Percentiles rank a stretch among this genome's conserved stretches.
phyloP scores from a whole-genome alignment of 2,329 filamentous ascomycete species.

The Ascochyta koolunga region DNA sequence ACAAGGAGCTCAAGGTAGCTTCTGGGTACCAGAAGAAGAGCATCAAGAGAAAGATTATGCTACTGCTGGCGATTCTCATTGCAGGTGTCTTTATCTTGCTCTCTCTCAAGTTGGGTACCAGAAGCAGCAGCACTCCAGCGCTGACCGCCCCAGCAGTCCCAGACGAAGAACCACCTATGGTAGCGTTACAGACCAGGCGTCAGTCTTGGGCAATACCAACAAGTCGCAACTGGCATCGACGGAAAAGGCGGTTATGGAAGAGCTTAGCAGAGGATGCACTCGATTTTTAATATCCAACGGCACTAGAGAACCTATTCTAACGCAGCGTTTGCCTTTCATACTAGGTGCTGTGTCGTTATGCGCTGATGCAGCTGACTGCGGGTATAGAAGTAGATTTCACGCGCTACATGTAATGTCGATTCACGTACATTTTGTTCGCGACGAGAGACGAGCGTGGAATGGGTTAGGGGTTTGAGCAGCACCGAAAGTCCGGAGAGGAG shows the following conservation, averaged over 20 bases:
- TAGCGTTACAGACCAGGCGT: conserved; percentile 21
- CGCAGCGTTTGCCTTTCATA: conserved; percentile 3
- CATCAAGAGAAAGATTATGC: conserved; percentile 89
- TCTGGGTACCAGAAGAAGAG: conserved; percentile 87
- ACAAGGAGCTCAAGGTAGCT: conserved; percentile 87
- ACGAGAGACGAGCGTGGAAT: too few species aligned
- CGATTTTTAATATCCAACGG: conserved; percentile 6
- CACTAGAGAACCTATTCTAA: conserved; percentile 21
- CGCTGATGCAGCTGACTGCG: neutral
- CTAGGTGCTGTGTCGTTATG: neutral
- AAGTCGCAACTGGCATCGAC: conserved; percentile 41
- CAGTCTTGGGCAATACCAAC: conserved; percentile 22
- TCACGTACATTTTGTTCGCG: too few species aligned
- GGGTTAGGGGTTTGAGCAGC: neutral
- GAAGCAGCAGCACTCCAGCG: conserved; percentile 32
- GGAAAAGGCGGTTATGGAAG: conserved; percentile 44
- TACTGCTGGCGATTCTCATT: conserved; percentile 84
- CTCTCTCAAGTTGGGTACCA: conserved; percentile 76
- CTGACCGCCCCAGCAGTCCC: conserved; percentile 24
- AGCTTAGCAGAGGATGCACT: conserved; percentile 20
- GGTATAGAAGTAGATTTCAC: neutral
- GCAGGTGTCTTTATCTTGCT: conserved; percentile 83
- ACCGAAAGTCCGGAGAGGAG: neutral
- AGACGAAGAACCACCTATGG: conserved; percentile 28
- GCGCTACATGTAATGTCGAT: too few species aligned